Base-by-base conservation (phyloP, 768 basidiomycete species). In the Boletus huronensis region DNA sequence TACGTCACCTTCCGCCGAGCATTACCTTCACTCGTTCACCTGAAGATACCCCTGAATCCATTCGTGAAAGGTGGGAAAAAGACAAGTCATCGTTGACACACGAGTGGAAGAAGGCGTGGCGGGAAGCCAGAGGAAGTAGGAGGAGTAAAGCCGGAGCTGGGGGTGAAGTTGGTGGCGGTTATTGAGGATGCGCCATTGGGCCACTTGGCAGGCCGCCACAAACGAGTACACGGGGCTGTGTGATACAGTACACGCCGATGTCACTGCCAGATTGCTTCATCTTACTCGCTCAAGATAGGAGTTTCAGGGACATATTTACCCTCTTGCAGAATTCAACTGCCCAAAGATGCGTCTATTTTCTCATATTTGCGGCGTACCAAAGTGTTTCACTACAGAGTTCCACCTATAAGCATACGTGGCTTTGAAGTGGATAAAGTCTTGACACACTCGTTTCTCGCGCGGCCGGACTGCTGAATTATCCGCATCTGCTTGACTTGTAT, bases 101-200 rank as follows among this genome's bases (percentile, higher is more conserved):
- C 56, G 87, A 82, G 46, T 92, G 90, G 90, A 90, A 89, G 72
- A 81, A 82, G 64, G 71, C 87, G 44, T 84, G 82, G 70, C 80
- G 84, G 54, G 90, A 92, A 64, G 90, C 88, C 14, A 79, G 81
- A 44, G 90, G 90, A 70, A 74, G 80, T 25, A 78, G 77, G 58
- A 72, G 80, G 59, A 72, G 85, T 55, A 78, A 81, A 60, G 78
- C 72, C 23, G 79, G 76, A 5, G 78, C 72, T 11, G 75, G 62
- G 2, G 74, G 63, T 17, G 76, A 66, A 16, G 32, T 47, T 17
- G 48, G 38, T 10, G 52, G 53, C 6, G 43, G 46, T 14, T 57
- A 53, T 46, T 66, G 55, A 64, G 10, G 25, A 43, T 39, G 25
- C 6, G 8, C n/a, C 46, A 19, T 44, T 17, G 31, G 16, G 1